Conservation (phyloP, 371 early-diverging fungal species). For the Actinomortierella wolfii region DNA sequence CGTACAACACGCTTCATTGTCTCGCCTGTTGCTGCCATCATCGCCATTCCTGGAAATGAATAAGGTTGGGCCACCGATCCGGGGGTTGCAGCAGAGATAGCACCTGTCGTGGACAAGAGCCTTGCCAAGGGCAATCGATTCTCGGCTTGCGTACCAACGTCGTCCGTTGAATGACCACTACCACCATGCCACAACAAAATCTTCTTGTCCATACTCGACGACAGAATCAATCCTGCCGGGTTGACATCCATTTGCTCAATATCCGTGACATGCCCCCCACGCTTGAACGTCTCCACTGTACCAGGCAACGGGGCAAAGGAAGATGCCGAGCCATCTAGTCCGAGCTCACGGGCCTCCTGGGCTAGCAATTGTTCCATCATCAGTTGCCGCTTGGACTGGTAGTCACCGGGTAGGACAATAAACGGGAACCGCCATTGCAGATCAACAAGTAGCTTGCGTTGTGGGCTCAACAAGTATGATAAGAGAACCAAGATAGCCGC, state of each 20-base stretch:
- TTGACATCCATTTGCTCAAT: constrained; percentile 44
- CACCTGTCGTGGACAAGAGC: no score
- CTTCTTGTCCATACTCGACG: constrained; percentile 36
- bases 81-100: no score
- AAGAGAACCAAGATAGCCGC: constrained; percentile 38
- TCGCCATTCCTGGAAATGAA: no score
- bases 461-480: constrained; percentile 43
- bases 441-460: constrained; percentile 40
- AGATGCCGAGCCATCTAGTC: constrained; percentile 17
- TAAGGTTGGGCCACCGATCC: no score
- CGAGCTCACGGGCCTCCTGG: constrained; percentile 31
- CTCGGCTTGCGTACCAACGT: no score
- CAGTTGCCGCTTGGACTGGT: constrained; percentile 41
- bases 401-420: constrained; percentile 43
- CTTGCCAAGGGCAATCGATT: no score
- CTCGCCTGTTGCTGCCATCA: no score
- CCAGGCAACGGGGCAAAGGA: constrained; percentile 21
- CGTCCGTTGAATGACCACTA: neutral
- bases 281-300: constrained; percentile 24
- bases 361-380: constrained; percentile 44
- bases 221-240: constrained; percentile 14
- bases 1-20: constrained; percentile 1
- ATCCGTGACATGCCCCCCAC: constrained; percentile 32
- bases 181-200: constrained; percentile 27
- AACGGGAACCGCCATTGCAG: constrained; percentile 45